phyloP scores from a whole-genome alignment of 495 filamentous ascomycete genomes.

The Talaromyces liani region DNA sequence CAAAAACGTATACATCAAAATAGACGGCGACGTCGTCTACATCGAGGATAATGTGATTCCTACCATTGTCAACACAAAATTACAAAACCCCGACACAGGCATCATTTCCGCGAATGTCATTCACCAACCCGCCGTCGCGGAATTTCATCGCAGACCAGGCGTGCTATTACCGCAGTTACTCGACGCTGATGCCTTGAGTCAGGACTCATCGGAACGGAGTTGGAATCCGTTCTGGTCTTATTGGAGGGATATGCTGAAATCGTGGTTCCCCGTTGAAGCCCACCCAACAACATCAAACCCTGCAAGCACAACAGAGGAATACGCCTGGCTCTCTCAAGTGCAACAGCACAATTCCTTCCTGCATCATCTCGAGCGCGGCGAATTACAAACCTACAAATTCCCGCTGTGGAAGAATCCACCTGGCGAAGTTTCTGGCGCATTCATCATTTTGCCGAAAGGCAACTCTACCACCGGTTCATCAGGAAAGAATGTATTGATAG shows the following conservation, averaged over 20 bases:
- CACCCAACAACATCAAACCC: not conserved
- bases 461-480: conserved; percentile 8
- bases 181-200: conserved; percentile 16
- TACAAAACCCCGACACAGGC: conserved; percentile 36
- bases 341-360: conserved; percentile 51
- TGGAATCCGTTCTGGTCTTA: not conserved
- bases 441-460: conserved; percentile 22
- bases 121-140: conserved; percentile 30
- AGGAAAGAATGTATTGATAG: conserved; percentile 33
- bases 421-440: conserved; percentile 34
- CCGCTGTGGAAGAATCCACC: conserved; percentile 40
- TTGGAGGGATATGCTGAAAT: not conserved
- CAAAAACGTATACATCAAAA: conserved; percentile 44
- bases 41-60: conserved; percentile 47
- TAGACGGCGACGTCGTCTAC: conserved; percentile 49
- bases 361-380: conserved; percentile 38
- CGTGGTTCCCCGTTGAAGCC: not conserved
- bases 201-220: not conserved
- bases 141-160: conserved; percentile 27
- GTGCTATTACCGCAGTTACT: conserved; percentile 31
- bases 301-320: not conserved
- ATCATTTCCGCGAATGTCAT: conserved; percentile 48
- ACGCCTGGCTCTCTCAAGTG: conserved; percentile 19
- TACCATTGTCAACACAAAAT: conserved; percentile 43
- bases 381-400: conserved; percentile 43